Evolutionary conservation across 1,284 basidiomycete genomes (phyloP).

Genomic region (Pisolithus thermaeus): DNA sequence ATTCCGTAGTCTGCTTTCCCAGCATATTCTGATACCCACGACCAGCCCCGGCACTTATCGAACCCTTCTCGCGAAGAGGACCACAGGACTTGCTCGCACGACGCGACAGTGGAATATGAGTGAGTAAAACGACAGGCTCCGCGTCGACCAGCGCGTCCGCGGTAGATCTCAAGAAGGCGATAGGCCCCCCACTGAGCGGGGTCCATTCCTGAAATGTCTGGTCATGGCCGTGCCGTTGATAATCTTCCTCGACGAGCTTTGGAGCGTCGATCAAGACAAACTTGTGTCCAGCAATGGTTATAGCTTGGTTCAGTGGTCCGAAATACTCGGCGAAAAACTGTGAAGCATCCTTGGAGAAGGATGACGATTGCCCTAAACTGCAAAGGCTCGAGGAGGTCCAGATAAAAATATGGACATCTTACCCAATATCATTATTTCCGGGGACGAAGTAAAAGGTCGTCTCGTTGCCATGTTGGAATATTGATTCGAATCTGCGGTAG

Average conservation of each 20-base stretch:
- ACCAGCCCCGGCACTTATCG: constrained; percentile 72
- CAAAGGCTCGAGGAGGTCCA: not conserved
- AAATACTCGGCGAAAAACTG: constrained; percentile 65
- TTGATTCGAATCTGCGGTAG: constrained; percentile 57
- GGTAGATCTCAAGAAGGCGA: constrained; percentile 62
- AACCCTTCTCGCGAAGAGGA: constrained; percentile 63
- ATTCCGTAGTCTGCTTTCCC: constrained; percentile 68
- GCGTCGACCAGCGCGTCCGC: constrained; percentile 15
- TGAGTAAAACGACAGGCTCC: constrained; percentile 59
- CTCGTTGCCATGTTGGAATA: constrained; percentile 46
- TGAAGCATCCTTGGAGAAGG: constrained; percentile 56
- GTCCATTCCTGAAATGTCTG: constrained; percentile 52
- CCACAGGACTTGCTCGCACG: constrained; percentile 72
- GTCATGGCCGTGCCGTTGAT: constrained; percentile 46
- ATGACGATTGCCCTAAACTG: constrained; percentile 53
- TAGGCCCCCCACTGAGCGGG: constrained; percentile 51
- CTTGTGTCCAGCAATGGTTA: constrained; percentile 63
- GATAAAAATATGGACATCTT: constrained; percentile 13
- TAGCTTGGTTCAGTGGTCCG: constrained; percentile 50
- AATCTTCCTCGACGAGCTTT: constrained; percentile 76
- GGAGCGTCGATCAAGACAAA: constrained; percentile 73
- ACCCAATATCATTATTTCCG: constrained; percentile 88
- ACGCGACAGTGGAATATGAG: constrained; percentile 78
- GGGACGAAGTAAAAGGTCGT: constrained; percentile 66
- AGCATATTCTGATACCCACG: constrained; percentile 80